Base-by-base conservation (phyloP, 139 green algal species). In the Chara braunii region DNA sequence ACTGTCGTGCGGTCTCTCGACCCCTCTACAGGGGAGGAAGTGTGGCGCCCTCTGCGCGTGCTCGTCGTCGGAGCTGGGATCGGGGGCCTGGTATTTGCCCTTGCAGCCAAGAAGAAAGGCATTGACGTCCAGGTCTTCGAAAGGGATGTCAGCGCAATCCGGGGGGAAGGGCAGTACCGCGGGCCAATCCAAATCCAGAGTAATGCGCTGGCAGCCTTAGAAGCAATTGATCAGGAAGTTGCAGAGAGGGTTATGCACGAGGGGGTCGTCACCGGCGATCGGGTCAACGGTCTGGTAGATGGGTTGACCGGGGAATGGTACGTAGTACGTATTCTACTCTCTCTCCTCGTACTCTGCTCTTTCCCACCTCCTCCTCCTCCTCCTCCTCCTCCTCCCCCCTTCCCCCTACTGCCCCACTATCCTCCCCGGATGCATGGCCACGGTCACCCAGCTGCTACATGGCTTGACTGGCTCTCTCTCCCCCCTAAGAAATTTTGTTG, bases 71-170 rank as follows among this genome's bases (percentile, higher is more conserved):
- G 89, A 18, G 89, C 64, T 24, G 89, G 89, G 43, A 95, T 95
- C 56, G 85, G 84, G 29, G 91, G 91, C 32, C 81, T 97, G 0
- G 86, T 95, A 6, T 74, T 94, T 12, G 91, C 91, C 6, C 68
- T 76, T 22, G 42, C 62, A 7, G 65, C 63, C 34, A 76, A 74
- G 33, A 55, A 55, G n/a, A 64, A 44, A 4, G 65, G 65, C 0
- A 35, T 74, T 9, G 65, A 74, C 32, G 65, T 74, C n/a, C 68
- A 82, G 23, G 78, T 96, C 6, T 88, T 89, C 53, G 90, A 96
- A 81, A 70, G 89, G 1, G 91, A 96, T 64, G 48, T 95, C 32
- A 95, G 86, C 1, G 89, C 90, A 22, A 92, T 96, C 28, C 82
- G 90, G 0, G 68, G 68, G 12, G 68, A 77, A 51, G 61, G 61